Evolutionary conservation across 2,329 filamentous ascomycete genomes (phyloP).

Genomic region (Amauroascus niger): DNA sequence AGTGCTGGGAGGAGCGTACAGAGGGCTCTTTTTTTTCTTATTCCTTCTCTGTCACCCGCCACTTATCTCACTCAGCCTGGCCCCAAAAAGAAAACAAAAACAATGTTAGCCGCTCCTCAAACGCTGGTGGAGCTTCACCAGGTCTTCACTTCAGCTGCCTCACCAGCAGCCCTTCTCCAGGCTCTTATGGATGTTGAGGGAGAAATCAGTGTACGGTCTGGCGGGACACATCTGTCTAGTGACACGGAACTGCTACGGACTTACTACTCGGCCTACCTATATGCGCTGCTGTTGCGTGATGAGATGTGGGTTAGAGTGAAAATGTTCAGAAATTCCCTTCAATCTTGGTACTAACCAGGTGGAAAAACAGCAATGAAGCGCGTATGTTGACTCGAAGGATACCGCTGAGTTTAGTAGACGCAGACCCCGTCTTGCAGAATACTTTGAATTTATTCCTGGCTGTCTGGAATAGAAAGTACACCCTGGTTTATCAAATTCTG

Average conservation of each 20-base stretch:
- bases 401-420: constrained; percentile 24
- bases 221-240: constrained; percentile 17
- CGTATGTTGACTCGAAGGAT: constrained; percentile 32
- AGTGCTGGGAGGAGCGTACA: neutral
- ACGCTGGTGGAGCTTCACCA: constrained; percentile 24
- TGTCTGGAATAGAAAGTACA: constrained; percentile 32
- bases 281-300: constrained; percentile 33
- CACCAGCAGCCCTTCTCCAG: constrained; percentile 30
- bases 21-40: neutral
- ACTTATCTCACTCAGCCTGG: too few species aligned
- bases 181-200: constrained; percentile 30
- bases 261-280: constrained; percentile 34
- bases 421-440: constrained; percentile 28
- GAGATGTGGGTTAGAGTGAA: constrained; percentile 28
- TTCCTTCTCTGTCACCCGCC: too few species aligned
- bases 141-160: constrained; percentile 23
- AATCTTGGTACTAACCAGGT: neutral
- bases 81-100: too few species aligned
- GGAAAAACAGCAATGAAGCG: constrained; percentile 25
- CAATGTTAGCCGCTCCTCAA: neutral
- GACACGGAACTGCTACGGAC: constrained; percentile 27
- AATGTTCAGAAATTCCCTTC: neutral
- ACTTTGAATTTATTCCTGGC: constrained; percentile 31
- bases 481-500: constrained; percentile 29
- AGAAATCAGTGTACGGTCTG: constrained; percentile 26